Percentiles rank a stretch among this genome's conserved stretches.
phyloP scores from a whole-genome alignment of 345 rosid species.

The Theobroma cacao region DNA sequence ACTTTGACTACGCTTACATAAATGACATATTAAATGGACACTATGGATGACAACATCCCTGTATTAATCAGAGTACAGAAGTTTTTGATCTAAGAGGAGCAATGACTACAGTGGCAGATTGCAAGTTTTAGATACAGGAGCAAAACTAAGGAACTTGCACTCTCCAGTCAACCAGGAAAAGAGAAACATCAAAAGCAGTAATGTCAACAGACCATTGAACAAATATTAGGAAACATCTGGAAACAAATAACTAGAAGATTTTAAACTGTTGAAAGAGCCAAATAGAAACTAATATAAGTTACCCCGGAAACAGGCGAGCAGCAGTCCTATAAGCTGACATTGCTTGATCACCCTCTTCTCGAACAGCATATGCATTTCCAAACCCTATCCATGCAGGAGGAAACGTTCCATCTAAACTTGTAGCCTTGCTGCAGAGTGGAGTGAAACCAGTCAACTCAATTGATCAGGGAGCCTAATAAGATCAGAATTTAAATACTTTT shows the following conservation, averaged over 20 bases:
- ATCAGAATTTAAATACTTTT: background rate
- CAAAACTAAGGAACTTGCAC: background rate
- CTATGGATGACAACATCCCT: conserved; percentile 1
- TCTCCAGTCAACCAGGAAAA: conserved; percentile 1
- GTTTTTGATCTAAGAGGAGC: background rate
- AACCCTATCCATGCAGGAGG: conserved; percentile 92
- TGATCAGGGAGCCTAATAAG: background rate
- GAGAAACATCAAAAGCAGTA: background rate
- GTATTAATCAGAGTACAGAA: background rate
- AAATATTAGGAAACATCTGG: background rate
- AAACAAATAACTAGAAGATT: no score
- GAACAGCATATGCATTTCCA: conserved; percentile 89
- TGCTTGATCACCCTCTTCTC: conserved; percentile 96
- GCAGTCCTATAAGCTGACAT: conserved; percentile 95
- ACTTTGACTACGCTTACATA: conserved; percentile 32
- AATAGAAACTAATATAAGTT: conserved; percentile 17
- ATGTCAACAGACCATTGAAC: background rate
- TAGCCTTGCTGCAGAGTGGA: conserved; percentile 70
- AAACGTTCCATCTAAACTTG: conserved; percentile 75
- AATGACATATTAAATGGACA: background rate
- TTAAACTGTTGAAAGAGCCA: background rate
- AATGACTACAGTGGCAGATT: background rate
- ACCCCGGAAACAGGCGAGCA: conserved; percentile 98
- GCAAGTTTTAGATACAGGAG: background rate
- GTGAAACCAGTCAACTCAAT: conserved; percentile 16